Base-by-base conservation (phyloP, 345 rosid genomes). In the Raphanus sativus region DNA sequence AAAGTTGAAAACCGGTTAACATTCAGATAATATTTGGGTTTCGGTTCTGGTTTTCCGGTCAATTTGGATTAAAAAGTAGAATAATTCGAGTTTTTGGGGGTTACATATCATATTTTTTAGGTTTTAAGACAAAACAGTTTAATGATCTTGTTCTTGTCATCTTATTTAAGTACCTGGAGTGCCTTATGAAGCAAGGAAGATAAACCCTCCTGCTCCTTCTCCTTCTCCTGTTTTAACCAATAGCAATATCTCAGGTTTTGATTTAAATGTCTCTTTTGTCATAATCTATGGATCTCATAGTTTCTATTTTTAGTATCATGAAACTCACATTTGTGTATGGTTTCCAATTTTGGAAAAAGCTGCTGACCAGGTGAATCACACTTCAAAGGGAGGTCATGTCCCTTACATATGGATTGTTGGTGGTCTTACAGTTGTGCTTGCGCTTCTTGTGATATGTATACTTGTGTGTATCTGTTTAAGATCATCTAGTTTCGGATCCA, bases 351-450 rank as follows among this genome's bases (percentile, higher is more conserved):
- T 84, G 89, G 63, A 65, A 40, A 38, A 91, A 90, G 98, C 63
- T 45, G 54, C 85, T 62, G 85, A 60, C 69, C 77, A 82, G 80
- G 85, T 36, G 75, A 66, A 71, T 75, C 95, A 80, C 70, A 88
- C 75, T 84, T 72, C 71, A 67, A 75, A 80, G 55, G 30, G 64
- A 65, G 52, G 60, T 65, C 93, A 73, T 75, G 85, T 87, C 73
- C 89, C 92, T 54, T 89, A 88, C 40, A 90, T 80, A 78, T 94
- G 97, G 98, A 92, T 92, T 72, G 80, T 92, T 56, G 96, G 97
- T 58, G 89, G 93, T 80, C 76, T 94, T 55, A 93, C 87, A 74
- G 80, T 83, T 65, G 95, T 84, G 65, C 86, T 94, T 81, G 87
- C 73, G 15, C 83, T 90, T 62, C 83, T 92, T 62, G 69, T 88